Percentiles rank a stretch among this genome's conserved stretches.
phyloP scores from a whole-genome alignment of 768 basidiomycete genomes.

The Boletus coccyginus region DNA sequence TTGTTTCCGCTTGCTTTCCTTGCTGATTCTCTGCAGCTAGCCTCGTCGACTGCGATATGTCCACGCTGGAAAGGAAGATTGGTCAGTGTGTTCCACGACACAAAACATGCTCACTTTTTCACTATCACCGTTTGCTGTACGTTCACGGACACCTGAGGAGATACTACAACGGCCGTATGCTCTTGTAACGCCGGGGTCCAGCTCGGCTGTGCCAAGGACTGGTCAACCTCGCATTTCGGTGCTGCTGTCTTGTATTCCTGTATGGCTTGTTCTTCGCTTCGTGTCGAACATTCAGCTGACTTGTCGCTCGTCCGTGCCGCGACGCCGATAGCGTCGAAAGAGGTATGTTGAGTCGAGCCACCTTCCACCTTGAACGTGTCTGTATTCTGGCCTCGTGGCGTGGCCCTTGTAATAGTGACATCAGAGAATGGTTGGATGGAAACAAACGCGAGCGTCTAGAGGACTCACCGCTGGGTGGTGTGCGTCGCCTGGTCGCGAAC shows the following conservation, averaged over 20 bases:
- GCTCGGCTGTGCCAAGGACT: neutral
- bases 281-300: neutral
- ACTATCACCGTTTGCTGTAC: neutral
- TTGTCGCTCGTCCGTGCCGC: neutral
- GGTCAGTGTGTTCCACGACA: neutral
- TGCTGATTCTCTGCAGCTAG: neutral
- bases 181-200: neutral
- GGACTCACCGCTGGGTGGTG: slow-evolving; percentile 1
- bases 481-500: neutral
- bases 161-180: neutral
- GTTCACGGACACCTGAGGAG: slow-evolving; percentile 1
- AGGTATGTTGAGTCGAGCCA: neutral
- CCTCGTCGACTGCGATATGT: neutral
- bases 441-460: neutral
- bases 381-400: neutral
- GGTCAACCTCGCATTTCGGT: neutral
- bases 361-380: neutral
- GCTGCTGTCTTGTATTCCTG: neutral
- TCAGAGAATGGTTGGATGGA: neutral
- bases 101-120: neutral
- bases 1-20: neutral
- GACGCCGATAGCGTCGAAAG: neutral
- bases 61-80: neutral
- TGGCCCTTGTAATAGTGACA: neutral
- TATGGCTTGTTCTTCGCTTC: neutral